Conservation (phyloP, 1,284 basidiomycete species). For the Vanrija sp. region DNA sequence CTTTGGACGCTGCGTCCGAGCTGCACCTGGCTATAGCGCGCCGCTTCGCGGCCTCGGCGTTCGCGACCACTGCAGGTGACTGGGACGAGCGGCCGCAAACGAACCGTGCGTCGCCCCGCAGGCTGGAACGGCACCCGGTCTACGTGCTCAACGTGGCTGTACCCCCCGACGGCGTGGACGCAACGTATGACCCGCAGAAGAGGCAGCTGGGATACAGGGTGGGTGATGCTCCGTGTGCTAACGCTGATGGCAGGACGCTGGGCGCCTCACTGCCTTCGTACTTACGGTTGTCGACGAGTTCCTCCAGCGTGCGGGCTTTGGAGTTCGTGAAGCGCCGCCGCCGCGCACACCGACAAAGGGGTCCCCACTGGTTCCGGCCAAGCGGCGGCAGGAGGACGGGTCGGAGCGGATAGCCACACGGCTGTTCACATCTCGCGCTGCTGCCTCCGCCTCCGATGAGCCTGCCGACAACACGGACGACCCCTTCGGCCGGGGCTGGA, state of each 20-base stretch:
- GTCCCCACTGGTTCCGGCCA: neutral
- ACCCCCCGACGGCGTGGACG: slow-evolving; percentile 65
- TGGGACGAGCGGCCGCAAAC: slow-evolving; percentile 12
- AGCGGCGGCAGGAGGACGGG: neutral
- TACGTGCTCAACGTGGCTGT: slow-evolving; percentile 73
- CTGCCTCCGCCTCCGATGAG: too few relatives aligned
- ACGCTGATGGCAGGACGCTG: slow-evolving; percentile 54
- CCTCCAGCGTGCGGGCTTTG: slow-evolving; percentile 50
- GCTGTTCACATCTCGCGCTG: too few relatives aligned
- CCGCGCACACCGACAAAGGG: too few relatives aligned
- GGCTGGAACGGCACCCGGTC: slow-evolving; percentile 64
- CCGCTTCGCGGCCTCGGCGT: slow-evolving; percentile 53
- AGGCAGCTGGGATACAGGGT: slow-evolving; percentile 65
- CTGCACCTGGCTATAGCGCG: slow-evolving; percentile 66
- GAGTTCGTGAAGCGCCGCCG: too few relatives aligned
- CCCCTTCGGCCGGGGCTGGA: neutral
- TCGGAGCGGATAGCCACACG: too few relatives aligned
- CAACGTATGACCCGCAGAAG: slow-evolving; percentile 72
- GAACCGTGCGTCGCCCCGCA: slow-evolving; percentile 65
- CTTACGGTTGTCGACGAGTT: slow-evolving; percentile 61
- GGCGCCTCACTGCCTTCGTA: slow-evolving; percentile 57
- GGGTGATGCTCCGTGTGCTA: slow-evolving; percentile 15
- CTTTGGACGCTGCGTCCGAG: slow-evolving; percentile 59
- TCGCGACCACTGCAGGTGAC: slow-evolving; percentile 45
- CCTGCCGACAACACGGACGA: neutral